Evolutionary conservation across 176 grass and related monocot genomes (phyloP).

Genomic region (Musa schizocarpa): DNA sequence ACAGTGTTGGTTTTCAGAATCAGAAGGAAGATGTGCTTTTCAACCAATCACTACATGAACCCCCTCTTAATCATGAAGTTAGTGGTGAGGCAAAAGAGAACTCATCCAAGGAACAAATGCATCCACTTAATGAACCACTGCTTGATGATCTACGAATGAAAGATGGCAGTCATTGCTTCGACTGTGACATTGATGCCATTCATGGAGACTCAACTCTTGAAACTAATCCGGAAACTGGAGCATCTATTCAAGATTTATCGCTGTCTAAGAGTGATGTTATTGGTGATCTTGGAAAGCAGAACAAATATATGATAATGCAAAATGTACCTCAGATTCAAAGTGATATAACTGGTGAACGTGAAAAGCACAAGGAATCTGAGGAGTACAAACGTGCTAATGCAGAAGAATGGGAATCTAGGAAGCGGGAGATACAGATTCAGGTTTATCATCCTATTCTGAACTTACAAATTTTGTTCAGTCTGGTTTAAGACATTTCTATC

Average conservation of each 20-base stretch:
- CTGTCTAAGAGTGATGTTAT: conserved; percentile 6
- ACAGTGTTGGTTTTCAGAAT: neutral
- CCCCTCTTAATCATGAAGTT: conserved; percentile 7
- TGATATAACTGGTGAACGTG: conserved; percentile 33
- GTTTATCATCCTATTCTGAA: conserved; percentile 15
- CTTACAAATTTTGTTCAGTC: neutral
- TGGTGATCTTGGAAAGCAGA: conserved; percentile 8
- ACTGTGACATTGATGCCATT: conserved; percentile 9
- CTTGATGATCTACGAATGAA: conserved; percentile 12
- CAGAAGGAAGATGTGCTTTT: neutral
- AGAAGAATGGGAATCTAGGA: conserved; percentile 84
- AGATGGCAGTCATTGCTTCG: conserved; percentile 8
- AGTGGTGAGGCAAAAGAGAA: conserved; percentile 18
- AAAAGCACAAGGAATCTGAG: conserved; percentile 81
- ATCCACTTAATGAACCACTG: conserved; percentile 8
- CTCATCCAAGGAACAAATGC: neutral
- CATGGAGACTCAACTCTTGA: conserved; percentile 14
- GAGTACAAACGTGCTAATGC: conserved; percentile 62
- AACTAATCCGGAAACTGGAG: conserved; percentile 17
- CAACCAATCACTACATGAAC: neutral
- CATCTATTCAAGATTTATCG: neutral
- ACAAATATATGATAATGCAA: neutral
- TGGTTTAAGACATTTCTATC: neutral
- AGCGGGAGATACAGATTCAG: conserved; percentile 63
- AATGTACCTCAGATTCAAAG: conserved; percentile 1